phyloP scores from a whole-genome alignment of 371 early-diverging fungal genomes.

The Lichtheimia ramosa region DNA sequence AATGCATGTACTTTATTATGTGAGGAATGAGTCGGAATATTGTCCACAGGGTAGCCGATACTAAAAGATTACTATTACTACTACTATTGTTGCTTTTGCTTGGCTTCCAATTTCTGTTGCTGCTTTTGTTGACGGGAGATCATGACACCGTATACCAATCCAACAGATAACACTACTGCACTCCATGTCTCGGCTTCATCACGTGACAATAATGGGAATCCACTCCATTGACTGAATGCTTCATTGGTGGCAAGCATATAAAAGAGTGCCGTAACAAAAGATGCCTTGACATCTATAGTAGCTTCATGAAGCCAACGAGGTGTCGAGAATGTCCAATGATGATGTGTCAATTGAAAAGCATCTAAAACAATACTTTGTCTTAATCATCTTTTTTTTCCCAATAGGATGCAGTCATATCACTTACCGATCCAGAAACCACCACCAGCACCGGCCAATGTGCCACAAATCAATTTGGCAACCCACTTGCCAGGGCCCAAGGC shows the following conservation, averaged over 20 bases:
- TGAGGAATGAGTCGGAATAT: too few species aligned
- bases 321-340: constrained; percentile 46
- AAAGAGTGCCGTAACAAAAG: constrained; percentile 35
- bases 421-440: constrained; percentile 57
- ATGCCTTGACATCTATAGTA: constrained; percentile 38
- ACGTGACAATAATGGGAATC: constrained; percentile 16
- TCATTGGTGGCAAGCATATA: constrained; percentile 17
- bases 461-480: constrained; percentile 57
- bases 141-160: constrained; percentile 7
- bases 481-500: constrained; percentile 40
- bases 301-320: constrained; percentile 37
- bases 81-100: constrained; percentile 1
- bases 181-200: constrained; percentile 44
- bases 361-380: constrained; percentile 21
- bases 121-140: background rate
- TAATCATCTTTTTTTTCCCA: background rate
- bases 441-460: constrained; percentile 56
- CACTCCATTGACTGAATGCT: constrained; percentile 21
- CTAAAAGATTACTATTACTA: too few species aligned
- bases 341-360: constrained; percentile 43
- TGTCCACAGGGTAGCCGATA: background rate
- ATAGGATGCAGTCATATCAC: too few species aligned
- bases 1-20: too few species aligned
- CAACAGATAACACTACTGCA: constrained; percentile 22
- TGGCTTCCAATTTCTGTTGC: background rate